Conservation (phyloP, 139 green algal species). For the Chlamydomonas incerta region DNA sequence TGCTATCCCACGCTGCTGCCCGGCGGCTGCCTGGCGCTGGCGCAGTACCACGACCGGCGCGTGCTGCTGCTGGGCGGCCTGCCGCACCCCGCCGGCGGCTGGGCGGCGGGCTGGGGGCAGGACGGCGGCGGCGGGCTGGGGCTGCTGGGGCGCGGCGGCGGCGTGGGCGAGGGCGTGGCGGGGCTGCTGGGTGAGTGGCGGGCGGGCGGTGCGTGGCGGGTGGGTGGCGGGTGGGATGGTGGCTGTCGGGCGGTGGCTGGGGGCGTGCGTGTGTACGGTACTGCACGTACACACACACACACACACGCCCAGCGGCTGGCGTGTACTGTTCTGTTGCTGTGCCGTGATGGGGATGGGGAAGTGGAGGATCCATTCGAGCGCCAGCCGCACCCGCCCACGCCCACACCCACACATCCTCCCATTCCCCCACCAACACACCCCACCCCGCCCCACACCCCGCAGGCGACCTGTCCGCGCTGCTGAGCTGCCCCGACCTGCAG, state of each 20-base stretch:
- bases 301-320: not conserved
- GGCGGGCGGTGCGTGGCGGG: not conserved
- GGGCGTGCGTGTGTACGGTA: not conserved
- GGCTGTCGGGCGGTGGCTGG: not conserved
- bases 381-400: not conserved
- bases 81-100: not conserved
- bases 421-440: not conserved
- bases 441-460: too few relatives aligned
- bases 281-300: too few relatives aligned
- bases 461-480: not conserved
- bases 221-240: not conserved
- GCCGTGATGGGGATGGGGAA: too few relatives aligned
- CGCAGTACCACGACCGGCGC: slow-evolving; percentile 31
- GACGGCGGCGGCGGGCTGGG: not conserved
- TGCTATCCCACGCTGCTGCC: slow-evolving; percentile 6
- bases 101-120: not conserved
- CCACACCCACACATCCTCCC: not conserved
- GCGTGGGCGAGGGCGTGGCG: not conserved
- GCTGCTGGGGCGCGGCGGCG: not conserved
- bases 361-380: too few relatives aligned
- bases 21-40: slow-evolving; percentile 36
- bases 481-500: not conserved
- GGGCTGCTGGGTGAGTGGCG: not conserved
- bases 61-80: slow-evolving; percentile 24
- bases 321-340: too few relatives aligned